Percentiles rank a stretch among this genome's conserved stretches.
Evolutionary conservation across 2,329 filamentous ascomycete species (phyloP).

Genomic region (Aureobasidium leucospermi): DNA sequence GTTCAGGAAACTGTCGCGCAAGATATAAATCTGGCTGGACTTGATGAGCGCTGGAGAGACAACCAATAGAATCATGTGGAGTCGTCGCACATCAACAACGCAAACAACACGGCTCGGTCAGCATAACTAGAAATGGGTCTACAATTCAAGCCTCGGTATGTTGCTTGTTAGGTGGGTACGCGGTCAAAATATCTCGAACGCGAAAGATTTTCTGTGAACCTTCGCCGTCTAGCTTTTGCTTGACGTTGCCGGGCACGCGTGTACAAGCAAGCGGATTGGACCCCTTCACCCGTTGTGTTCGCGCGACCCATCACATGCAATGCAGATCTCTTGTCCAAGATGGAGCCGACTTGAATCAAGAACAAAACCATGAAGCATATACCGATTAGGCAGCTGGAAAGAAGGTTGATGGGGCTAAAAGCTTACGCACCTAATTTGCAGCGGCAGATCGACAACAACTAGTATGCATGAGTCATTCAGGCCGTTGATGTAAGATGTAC

Average conservation of each 20-base stretch:
- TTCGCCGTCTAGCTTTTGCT: not conserved
- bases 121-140: not conserved
- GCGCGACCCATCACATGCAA: not conserved
- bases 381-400: not conserved
- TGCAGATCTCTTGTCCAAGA: not conserved
- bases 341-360: not conserved
- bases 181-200: not conserved
- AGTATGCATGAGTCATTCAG: not conserved
- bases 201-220: no score
- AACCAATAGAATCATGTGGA: not conserved
- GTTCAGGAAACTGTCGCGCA: constrained; percentile 22
- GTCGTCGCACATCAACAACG: not conserved
- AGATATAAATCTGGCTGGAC: constrained; percentile 15
- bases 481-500: not conserved
- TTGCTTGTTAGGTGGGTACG: not conserved
- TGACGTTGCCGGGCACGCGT: not conserved
- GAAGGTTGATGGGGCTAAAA: not conserved
- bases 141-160: not conserved
- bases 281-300: not conserved
- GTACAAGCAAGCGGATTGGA: not conserved
- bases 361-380: not conserved
- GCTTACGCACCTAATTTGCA: not conserved
- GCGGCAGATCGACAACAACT: not conserved
- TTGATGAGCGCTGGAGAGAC: constrained; percentile 35
- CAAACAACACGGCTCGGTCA: not conserved